A percentile compares a stretch with the other conserved stretches of the same genome.
These are phyloP conservation scores for Jasminum sambac DNA, from an alignment of 257 asterid genomes.

Conservation along the genomic window DNA sequence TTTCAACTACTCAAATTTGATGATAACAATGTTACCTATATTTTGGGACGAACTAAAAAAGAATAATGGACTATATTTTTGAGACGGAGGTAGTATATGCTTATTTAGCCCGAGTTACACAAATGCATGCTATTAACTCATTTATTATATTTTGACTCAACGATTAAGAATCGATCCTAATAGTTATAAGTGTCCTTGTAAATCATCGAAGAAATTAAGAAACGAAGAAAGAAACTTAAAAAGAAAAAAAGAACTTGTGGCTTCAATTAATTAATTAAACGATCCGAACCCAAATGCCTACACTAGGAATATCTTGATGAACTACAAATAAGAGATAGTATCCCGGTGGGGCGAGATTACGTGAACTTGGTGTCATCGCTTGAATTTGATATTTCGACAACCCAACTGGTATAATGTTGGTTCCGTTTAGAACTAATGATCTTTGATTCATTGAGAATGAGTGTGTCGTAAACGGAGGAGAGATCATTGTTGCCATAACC, in stretches of 20 bases:
- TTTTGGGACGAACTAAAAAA: too few species aligned
- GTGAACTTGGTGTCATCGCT: slow-evolving; percentile 30
- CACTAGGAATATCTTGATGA: slow-evolving; percentile 45
- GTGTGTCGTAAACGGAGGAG: slow-evolving; percentile 48
- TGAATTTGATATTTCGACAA: slow-evolving; percentile 8
- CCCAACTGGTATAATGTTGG: slow-evolving; percentile 16
- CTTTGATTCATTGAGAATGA: slow-evolving; percentile 58
- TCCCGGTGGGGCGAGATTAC: slow-evolving; percentile 44
- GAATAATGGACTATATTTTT: too few species aligned
- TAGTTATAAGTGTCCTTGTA: too few species aligned
- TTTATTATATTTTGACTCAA: too few species aligned
- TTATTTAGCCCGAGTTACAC: too few species aligned
- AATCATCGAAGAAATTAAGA: too few species aligned
- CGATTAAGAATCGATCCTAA: too few species aligned
- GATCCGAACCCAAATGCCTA: slow-evolving; percentile 47
- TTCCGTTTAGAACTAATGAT: slow-evolving; percentile 29
- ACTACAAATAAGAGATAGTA: slow-evolving; percentile 46
- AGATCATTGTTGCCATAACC: slow-evolving; percentile 36
- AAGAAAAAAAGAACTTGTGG: neutral
- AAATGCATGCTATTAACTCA: too few species aligned
- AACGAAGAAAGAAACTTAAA: too few species aligned
- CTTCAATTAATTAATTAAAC: slow-evolving; percentile 12
- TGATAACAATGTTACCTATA: too few species aligned
- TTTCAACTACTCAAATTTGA: too few species aligned
- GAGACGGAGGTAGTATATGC: too few species aligned